These are phyloP conservation scores for Moelleriella libera DNA, from an alignment of 2,329 filamentous ascomycete species.

Conservation along the genomic window DNA sequence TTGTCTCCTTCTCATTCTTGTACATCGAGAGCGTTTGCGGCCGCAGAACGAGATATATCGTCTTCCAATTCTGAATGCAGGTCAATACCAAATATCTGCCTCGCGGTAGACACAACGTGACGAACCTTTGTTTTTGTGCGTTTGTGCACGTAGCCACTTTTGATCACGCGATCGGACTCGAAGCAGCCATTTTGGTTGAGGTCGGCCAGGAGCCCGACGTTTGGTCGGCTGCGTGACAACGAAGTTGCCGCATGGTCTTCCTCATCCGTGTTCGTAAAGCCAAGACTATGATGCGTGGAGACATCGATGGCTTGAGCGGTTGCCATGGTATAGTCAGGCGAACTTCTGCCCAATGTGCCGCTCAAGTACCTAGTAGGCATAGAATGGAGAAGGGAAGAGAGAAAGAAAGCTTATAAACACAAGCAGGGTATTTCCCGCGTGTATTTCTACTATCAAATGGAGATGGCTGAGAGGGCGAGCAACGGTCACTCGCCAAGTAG, in stretches of 20 bases:
- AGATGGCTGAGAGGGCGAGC: too few relatives aligned
- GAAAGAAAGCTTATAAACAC: too few relatives aligned
- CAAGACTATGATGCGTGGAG: neutral
- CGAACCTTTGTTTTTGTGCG: slow-evolving; percentile 84
- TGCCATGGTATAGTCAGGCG: slow-evolving; percentile 2
- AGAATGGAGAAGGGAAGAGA: too few relatives aligned
- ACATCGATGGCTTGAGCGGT: slow-evolving; percentile 9
- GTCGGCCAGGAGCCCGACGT: slow-evolving; percentile 58
- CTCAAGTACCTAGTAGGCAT: too few relatives aligned
- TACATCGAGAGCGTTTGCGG: slow-evolving; percentile 87
- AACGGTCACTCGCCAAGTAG: too few relatives aligned
- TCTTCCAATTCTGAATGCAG: slow-evolving; percentile 63
- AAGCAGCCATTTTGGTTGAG: slow-evolving; percentile 94
- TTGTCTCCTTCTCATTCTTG: slow-evolving; percentile 80
- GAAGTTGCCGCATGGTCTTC: slow-evolving; percentile 8
- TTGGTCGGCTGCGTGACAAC: slow-evolving; percentile 13
- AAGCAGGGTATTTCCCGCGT: too few relatives aligned
- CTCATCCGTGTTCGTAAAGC: slow-evolving; percentile 1
- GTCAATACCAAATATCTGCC: slow-evolving; percentile 4
- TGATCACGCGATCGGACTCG: slow-evolving; percentile 87
- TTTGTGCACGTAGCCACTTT: slow-evolving; percentile 74
- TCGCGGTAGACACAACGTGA: neutral
- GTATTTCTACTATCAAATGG: too few relatives aligned
- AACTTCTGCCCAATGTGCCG: too few relatives aligned
- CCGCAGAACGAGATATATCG: slow-evolving; percentile 75